Base-by-base conservation (phyloP, 2,329 filamentous ascomycete genomes). In the Triangularia setosa region DNA sequence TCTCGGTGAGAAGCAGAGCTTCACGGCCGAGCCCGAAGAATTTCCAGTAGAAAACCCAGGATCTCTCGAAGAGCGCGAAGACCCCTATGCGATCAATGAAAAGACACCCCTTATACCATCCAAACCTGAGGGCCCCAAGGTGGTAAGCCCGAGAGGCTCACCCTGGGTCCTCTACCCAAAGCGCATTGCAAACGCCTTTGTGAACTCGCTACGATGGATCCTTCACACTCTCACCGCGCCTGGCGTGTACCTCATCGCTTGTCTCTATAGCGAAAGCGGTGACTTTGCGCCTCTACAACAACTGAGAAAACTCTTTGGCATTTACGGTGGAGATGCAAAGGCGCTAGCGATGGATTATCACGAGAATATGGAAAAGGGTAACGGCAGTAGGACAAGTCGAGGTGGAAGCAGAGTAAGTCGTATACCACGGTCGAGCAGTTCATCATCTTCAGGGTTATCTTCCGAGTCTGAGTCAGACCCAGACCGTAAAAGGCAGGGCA, bases 201-300 rank as follows among this genome's bases (percentile, higher is more conserved):
- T 94, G 66, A 87, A 90, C 70, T 90, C 91, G 5, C 82, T 96
- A 70, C 87, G 88, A 69, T 91, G 91, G 79, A 82, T 97, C 56
- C 78, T 97, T 62, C 89, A 90, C 58, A 91, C 91, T 14, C 79
- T 98, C 65, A 85, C 90, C 25, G 88, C 90, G 23, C 94, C 94
- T 1, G 91, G 89, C 18, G 85, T 93, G 58, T 97, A 94, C 77
- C 78, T 97, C 63, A 86, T 93, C 65, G 89, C 91, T 69, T 93
- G 86, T 74, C 90, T 98, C 71, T 94, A 91, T 78, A 89, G 96
- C 73, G 88, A 92, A 55, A 80, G 90, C 64, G 92, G 92, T 59
- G 82, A 82, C 59, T 96, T 96, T 75, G 90, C 92, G 61, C 86
- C 92, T n/a, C 78, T 95, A 64, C 79, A 87, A 58, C 93, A 92